Evolutionary conservation across 176 grass and related monocot genomes (phyloP).

Genomic region (Musa troglodytarum): DNA sequence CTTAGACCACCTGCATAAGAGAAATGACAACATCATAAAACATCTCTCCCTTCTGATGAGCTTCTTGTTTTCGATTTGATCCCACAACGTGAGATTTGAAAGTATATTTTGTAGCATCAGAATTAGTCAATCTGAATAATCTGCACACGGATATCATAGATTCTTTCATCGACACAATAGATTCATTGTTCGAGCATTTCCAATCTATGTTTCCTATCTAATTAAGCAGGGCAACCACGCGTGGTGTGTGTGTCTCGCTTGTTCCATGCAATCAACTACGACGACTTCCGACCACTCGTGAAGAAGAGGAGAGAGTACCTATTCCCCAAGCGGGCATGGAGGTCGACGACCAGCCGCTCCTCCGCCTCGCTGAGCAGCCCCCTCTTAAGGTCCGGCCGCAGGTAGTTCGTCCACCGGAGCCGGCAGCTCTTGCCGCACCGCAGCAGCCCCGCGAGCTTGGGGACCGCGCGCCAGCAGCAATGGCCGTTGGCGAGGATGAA

Average conservation of each 20-base stretch:
- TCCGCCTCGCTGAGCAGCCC: constrained; percentile 9
- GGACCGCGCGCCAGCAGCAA: constrained; percentile 18
- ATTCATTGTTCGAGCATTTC: too few species aligned
- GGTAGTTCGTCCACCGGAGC: constrained; percentile 22
- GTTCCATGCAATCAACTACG: background rate
- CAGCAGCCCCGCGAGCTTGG: constrained; percentile 18
- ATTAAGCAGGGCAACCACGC: too few species aligned
- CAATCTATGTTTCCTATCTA: too few species aligned
- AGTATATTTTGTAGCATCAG: too few species aligned
- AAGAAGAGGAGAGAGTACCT: background rate
- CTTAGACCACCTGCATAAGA: constrained; percentile 21
- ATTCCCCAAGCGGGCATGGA: constrained; percentile 21
- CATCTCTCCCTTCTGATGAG: too few species aligned
- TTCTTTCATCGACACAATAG: too few species aligned
- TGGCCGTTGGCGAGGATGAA: constrained; percentile 19
- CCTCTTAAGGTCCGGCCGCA: constrained; percentile 23
- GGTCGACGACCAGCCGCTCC: constrained; percentile 9
- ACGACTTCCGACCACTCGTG: too few species aligned
- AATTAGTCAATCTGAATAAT: too few species aligned
- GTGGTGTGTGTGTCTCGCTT: too few species aligned
- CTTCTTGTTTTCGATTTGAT: too few species aligned
- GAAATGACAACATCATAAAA: background rate
- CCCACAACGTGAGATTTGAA: too few species aligned
- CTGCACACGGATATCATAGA: too few species aligned
- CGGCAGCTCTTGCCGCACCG: constrained; percentile 26